Percentiles rank a stretch among this genome's conserved stretches.
Evolutionary conservation across 2,329 filamentous ascomycete species (phyloP).

Genomic region (Neopestalotiopsis sp.): DNA sequence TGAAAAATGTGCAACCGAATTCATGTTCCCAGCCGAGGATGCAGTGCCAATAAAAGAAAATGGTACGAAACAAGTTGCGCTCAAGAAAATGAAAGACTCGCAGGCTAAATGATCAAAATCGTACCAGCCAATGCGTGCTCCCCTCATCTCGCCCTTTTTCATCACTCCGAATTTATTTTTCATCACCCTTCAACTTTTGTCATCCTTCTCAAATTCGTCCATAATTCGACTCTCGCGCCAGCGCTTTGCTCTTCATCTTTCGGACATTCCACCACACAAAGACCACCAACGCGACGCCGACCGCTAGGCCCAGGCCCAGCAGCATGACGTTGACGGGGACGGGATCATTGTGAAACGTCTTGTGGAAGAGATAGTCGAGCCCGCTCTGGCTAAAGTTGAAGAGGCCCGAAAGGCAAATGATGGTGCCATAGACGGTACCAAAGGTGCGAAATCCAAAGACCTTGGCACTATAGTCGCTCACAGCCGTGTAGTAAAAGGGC

Average conservation of each 20-base stretch:
- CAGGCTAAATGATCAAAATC: not conserved
- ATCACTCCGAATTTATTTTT: not conserved
- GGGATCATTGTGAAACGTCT: conserved; percentile 73
- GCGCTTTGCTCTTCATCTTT: conserved; percentile 27
- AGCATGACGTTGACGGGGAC: conserved; percentile 78
- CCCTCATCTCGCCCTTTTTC: not conserved
- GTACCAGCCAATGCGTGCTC: too few species aligned
- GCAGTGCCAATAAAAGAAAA: not conserved
- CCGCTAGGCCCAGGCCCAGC: conserved; percentile 61
- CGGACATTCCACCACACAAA: conserved; percentile 62
- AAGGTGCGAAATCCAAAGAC: conserved; percentile 93
- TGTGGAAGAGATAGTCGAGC: conserved; percentile 79
- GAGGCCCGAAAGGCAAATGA: conserved; percentile 84
- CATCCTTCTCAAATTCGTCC: conserved; percentile 11
- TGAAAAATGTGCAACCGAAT: too few species aligned
- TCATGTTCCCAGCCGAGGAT: too few species aligned
- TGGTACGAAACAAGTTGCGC: not conserved
- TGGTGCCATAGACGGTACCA: conserved; percentile 89
- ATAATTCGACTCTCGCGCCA: conserved; percentile 37
- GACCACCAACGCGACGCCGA: conserved; percentile 69
- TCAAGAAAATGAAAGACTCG: not conserved
- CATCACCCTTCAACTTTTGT: not conserved
- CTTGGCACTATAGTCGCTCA: conserved; percentile 88
- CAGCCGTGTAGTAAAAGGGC: conserved; percentile 88
- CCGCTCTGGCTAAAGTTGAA: conserved; percentile 85